Conservation (phyloP, 345 rosid genomes). For the Toxicodendron radicans region DNA sequence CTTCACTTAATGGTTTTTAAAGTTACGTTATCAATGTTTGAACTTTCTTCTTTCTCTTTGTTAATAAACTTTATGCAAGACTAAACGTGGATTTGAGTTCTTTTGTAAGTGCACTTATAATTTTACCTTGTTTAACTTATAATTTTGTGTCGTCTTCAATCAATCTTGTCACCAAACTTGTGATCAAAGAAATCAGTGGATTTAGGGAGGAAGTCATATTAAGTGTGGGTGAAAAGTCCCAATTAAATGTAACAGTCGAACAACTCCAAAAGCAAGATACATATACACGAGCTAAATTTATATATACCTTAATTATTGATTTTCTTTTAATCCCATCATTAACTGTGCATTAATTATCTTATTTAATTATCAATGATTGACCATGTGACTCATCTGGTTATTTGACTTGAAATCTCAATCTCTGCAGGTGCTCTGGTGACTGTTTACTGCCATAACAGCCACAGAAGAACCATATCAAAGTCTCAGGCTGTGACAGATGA, state of each 20-base stretch:
- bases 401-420: neutral
- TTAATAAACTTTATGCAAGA: too few species aligned
- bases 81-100: neutral
- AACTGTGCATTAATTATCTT: too few species aligned
- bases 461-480: constrained; percentile 14
- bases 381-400: neutral
- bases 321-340: too few species aligned
- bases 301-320: too few species aligned
- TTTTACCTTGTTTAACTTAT: too few species aligned
- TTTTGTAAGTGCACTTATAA: neutral
- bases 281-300: neutral
- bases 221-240: constrained; percentile 31
- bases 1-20: too few species aligned
- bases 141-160: neutral
- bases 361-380: too few species aligned
- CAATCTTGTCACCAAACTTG: constrained; percentile 22
- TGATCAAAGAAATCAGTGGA: constrained; percentile 23
- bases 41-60: neutral
- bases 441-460: constrained; percentile 30
- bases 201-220: constrained; percentile 10
- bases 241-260: neutral
- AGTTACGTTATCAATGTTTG: neutral
- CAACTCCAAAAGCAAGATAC: neutral
- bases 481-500: constrained; percentile 37
- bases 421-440: constrained; percentile 44